A percentile compares a stretch with the other conserved stretches of the same genome.
Evolutionary conservation across 176 grass and related monocot species (phyloP).

Genomic region (Oryza longistaminata): DNA sequence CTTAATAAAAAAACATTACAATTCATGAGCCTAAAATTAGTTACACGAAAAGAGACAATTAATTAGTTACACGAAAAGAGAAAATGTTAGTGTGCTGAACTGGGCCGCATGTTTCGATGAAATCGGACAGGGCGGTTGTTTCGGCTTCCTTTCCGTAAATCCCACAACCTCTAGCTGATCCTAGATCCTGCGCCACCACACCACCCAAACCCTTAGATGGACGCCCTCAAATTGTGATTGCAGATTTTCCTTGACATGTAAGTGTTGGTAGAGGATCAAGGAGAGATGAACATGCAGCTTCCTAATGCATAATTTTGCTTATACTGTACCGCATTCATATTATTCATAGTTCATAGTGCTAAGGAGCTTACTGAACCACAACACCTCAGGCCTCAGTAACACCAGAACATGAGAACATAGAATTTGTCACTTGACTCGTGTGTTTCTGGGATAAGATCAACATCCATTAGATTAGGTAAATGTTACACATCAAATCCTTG

Average conservation of each 20-base stretch:
- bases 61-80: too few relatives aligned
- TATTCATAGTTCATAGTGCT: not conserved
- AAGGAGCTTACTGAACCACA: not conserved
- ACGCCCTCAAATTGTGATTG: not conserved
- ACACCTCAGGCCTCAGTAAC: not conserved
- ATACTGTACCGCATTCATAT: not conserved
- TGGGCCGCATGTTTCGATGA: too few relatives aligned
- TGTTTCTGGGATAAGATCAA: not conserved
- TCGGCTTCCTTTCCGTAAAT: too few relatives aligned
- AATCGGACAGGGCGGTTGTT: too few relatives aligned
- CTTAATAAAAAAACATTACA: too few relatives aligned
- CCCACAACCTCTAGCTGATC: too few relatives aligned
- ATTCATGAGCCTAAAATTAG: too few relatives aligned
- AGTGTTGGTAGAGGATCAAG: slow-evolving; percentile 71
- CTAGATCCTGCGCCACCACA: too few relatives aligned
- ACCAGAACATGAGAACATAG: not conserved
- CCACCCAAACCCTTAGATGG: too few relatives aligned
- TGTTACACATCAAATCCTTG: not conserved
- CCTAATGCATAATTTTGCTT: not conserved
- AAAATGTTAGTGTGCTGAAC: too few relatives aligned
- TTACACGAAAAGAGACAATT: too few relatives aligned
- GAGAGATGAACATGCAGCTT: slow-evolving; percentile 39
- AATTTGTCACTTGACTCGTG: not conserved
- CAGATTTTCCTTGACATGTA: slow-evolving; percentile 83
- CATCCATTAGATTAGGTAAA: not conserved